phyloP scores from a whole-genome alignment of 83 land plant genomes.

The Picea engelmannii region DNA sequence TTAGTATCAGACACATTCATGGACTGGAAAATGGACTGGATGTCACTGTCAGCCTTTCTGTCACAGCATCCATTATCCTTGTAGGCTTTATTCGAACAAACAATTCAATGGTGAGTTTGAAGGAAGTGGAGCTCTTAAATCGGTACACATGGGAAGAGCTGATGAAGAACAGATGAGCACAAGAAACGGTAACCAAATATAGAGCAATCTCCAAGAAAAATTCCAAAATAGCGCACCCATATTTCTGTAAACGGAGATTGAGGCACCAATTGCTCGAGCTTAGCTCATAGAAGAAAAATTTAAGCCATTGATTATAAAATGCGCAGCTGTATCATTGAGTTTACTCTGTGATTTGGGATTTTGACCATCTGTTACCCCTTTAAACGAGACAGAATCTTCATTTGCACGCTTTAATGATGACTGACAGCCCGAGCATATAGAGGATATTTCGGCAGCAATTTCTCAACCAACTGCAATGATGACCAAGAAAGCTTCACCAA shows the following conservation, averaged over 20 bases:
- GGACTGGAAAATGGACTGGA: neutral
- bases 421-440: too few relatives aligned
- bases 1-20: conserved; percentile 13
- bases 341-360: too few relatives aligned
- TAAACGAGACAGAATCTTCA: too few relatives aligned
- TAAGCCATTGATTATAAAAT: too few relatives aligned
- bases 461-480: too few relatives aligned
- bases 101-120: neutral
- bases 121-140: neutral
- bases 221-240: neutral
- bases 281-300: too few relatives aligned
- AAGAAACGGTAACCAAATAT: neutral
- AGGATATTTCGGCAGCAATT: too few relatives aligned
- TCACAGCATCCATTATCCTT: conserved; percentile 1
- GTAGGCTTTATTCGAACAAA: conserved; percentile 3
- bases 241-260: neutral
- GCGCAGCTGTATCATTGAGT: too few relatives aligned
- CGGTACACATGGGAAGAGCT: neutral
- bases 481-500: too few relatives aligned
- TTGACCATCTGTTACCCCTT: too few relatives aligned
- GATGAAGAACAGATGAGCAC: neutral
- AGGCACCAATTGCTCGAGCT: too few relatives aligned
- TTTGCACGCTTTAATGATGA: too few relatives aligned
- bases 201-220: neutral
- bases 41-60: neutral